Base-by-base conservation (phyloP, 331 rosid genomes). In the Prunus yedoensis region DNA sequence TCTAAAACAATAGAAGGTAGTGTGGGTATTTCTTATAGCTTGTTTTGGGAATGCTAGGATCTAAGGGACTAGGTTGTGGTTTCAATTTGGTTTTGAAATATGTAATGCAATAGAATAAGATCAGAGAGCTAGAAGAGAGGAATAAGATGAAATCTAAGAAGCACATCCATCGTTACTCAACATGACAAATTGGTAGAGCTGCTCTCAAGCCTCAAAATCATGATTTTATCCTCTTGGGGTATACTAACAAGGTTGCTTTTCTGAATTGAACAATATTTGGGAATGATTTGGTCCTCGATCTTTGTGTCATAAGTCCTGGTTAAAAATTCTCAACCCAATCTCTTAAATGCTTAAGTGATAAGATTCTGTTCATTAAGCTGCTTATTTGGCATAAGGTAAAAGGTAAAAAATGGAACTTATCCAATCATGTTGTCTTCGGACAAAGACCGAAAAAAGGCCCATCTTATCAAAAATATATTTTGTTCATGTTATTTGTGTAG, bases 41-140 rank as follows among this genome's bases (percentile, higher is more conserved):
- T 59, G 25, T 10, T 59, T 59, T 59, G 65, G 65, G 38, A 59
- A 25, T 59, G 65, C 8, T 25, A 59, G 65, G 65, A 25, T 11
- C 61, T 56, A n/a, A 56, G 3, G 74, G n/a, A 5, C 20, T 32
- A 69, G 27, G 60, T 8, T 69, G 23, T 13, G 58, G 53, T 52
- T 6, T 54, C 15, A 5, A 38, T 56, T 54, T 71, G 30, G 27
- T n/a, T n/a, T 56, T 56, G 20, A n/a, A 56, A 3, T 56, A 20
- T 56, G 61, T 8, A 18, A 1, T 8, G 8, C 9, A 32, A 18
- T 17, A 32, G 38, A 35, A 38, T 18, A 38, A 30, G 28, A 65
- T 65, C 16, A 56, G 75, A 46, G 32, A 54, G 63, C 51, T 35
- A 8, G 14, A 35, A 68, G 73, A 68, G n/a, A 65, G n/a, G 50